phyloP scores from a whole-genome alignment of 2,329 filamentous ascomycete species.

The Dissoconium aciculare region DNA sequence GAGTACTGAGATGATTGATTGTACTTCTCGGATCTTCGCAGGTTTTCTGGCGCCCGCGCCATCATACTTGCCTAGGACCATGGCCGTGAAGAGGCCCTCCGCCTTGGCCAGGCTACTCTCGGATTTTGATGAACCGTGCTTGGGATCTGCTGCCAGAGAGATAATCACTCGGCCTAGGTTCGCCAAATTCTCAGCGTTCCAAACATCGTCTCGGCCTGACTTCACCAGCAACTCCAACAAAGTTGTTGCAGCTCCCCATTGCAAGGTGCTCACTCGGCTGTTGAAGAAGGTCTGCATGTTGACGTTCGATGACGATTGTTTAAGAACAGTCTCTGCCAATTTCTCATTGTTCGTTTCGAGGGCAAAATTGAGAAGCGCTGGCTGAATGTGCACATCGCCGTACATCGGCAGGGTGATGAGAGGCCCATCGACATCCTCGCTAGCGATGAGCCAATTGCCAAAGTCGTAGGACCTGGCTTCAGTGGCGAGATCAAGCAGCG shows the following conservation, averaged over 20 bases:
- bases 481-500: slow-evolving; percentile 37
- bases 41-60: neutral
- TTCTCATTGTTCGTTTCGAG: slow-evolving; percentile 32
- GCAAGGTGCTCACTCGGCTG: slow-evolving; percentile 27
- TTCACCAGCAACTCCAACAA: slow-evolving; percentile 21
- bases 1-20: slow-evolving; percentile 10
- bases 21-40: neutral
- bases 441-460: slow-evolving; percentile 39
- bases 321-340: slow-evolving; percentile 19
- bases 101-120: slow-evolving; percentile 4
- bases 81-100: slow-evolving; percentile 5
- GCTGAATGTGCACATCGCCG: slow-evolving; percentile 32
- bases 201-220: slow-evolving; percentile 7
- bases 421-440: slow-evolving; percentile 39
- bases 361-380: slow-evolving; percentile 41
- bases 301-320: slow-evolving; percentile 3
- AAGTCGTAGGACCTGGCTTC: slow-evolving; percentile 33
- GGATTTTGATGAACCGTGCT: neutral
- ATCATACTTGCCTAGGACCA: slow-evolving; percentile 4
- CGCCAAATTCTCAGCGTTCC: slow-evolving; percentile 7
- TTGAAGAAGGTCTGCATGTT: slow-evolving; percentile 25
- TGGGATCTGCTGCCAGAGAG: neutral
- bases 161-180: slow-evolving; percentile 8
- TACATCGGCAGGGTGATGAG: slow-evolving; percentile 34
- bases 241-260: slow-evolving; percentile 27